Percentiles rank a stretch among this genome's conserved stretches.
Conservation (phyloP, 306 rosid species). For the Purshia tridentata region DNA sequence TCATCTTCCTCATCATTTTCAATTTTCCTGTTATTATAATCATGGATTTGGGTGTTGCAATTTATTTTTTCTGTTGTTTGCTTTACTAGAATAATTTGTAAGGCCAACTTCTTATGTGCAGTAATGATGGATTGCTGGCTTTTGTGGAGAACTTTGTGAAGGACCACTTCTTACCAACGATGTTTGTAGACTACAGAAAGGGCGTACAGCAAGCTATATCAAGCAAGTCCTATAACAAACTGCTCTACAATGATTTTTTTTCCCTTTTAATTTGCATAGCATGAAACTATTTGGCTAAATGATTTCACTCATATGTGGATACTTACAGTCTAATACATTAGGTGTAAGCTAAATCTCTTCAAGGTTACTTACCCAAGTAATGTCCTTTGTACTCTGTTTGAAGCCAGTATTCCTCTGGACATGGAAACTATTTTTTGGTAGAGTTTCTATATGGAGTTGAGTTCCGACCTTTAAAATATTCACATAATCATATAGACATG, state of each 20-base stretch:
- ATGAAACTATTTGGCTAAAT: conserved; percentile 1
- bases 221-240: conserved; percentile 68
- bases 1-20: conserved; percentile 15
- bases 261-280: neutral
- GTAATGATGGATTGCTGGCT: conserved; percentile 93
- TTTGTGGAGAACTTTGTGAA: conserved; percentile 98
- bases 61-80: neutral
- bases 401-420: neutral
- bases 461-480: neutral
- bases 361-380: neutral
- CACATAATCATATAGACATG: neutral
- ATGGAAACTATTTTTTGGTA: neutral
- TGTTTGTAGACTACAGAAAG: conserved; percentile 99
- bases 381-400: neutral
- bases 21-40: neutral
- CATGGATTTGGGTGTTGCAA: neutral
- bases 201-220: conserved; percentile 99
- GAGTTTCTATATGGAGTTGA: neutral
- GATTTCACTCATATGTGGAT: conserved; percentile 1
- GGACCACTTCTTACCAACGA: conserved; percentile 94
- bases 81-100: conserved; percentile 22
- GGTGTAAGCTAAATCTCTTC: neutral
- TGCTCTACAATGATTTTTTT: conserved; percentile 1
- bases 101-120: conserved; percentile 47
- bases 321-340: neutral